Base-by-base conservation (phyloP, 371 early-diverging fungal genomes). In the Mucor racemosus region DNA sequence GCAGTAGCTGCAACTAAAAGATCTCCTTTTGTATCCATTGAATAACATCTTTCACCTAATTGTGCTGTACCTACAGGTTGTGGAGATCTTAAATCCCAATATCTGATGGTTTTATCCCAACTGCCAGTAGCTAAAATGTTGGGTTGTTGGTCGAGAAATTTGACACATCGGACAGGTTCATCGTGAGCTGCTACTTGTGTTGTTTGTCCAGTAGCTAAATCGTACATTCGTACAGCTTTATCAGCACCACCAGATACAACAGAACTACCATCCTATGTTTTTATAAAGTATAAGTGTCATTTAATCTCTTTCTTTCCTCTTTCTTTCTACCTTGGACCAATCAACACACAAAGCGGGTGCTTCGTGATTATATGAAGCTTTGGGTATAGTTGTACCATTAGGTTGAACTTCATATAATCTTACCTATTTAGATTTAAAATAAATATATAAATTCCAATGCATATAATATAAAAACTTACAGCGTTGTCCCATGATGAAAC, bases 61-160 rank as follows among this genome's bases (percentile, higher is more conserved):
- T 84, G 85, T 21, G 92, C 84, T 26, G 91, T 88, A 21, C 86
- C 87, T 3, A 91, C 85, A 4, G 95, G 95, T 26, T 77, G 84
- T 35, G 89, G 92, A 36, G 87, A 80, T 62, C 96, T 84, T 66
- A 92, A 67, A 79, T 98, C 97, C 97, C 97, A 98, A 72, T 96
- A 96, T 87, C 85, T 91, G 55, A 95, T 61, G 31, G 91, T 93
- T 74, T 95, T 96, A 78, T 99, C 99, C 98, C 99, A 99, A 62
- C 94, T 87, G 9, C 93, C 99, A 1, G 97, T 97, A 6, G 94
- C 94, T 4, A 96, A 61, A 55, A 93, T 86, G 38, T 85, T 82
- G 14, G 74, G 68, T 17, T 78, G 77, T 26, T 81, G 87, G 58
- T 95, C 92, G 4, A 94, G 80, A 76, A 89, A 94, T 54, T 86